Base-by-base conservation (phyloP, 805 yeast species). In the Metschnikowia amazonensis region DNA sequence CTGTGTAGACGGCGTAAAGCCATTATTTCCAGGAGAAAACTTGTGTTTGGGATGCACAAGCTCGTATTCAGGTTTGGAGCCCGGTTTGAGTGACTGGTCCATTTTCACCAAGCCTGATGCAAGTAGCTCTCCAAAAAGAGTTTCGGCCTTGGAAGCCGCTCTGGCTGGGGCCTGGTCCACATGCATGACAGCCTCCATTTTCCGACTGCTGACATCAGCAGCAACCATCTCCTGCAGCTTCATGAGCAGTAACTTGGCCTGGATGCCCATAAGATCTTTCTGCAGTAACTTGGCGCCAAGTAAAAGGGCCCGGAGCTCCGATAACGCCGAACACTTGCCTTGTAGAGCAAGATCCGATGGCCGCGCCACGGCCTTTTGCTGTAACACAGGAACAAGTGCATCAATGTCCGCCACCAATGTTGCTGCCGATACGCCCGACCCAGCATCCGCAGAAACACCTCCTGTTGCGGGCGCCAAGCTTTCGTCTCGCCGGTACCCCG, bases 271-370 rank as follows among this genome's bases (percentile, higher is more conserved):
- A 42, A 74, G 60, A 30, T 72, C 75, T 14, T 55, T 51, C 11
- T 59, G 58, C 36, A 60, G 62, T 62, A 73, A 61, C 13, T 53
- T 51, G 46, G 67, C 73, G 47, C 60, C 67, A 14, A 64, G 60
- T 35, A 79, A 60, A 24, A 79, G 65, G 14, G 44, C 51, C 30
- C 67, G 65, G 45, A 79, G 63, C 51, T 77, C 76, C 31, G 60
- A 60, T 49, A 79, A 66, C 3, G 79, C 75, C 32, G 67, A 66
- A 44, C 67, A 65, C 36, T 79, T 62, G 36, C 72, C 79, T 23
- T 57, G 58, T 1, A 76, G 67, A 51, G 75, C 75, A 10, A 58
- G 40, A 48, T 75, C 76, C 16, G 70, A 66, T 34, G 62, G 66
- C 24, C 58, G 47, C 11, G 52, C 45, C 6, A 46, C 48, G 34